These are phyloP conservation scores for Trichoderma sp. DNA, from an alignment of 2,329 filamentous ascomycete genomes.

Conservation along the genomic window DNA sequence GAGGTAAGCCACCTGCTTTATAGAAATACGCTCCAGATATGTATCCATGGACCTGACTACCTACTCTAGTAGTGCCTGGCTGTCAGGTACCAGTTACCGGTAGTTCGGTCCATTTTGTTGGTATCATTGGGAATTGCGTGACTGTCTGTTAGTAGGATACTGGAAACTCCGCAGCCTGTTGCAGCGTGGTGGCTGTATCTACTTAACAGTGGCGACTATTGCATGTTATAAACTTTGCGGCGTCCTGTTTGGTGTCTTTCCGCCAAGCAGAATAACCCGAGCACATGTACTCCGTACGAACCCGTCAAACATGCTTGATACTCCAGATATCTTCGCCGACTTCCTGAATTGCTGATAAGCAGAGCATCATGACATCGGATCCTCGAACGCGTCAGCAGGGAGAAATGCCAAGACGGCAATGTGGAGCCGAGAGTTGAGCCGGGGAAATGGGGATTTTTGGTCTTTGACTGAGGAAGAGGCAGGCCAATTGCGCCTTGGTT, in stretches of 20 bases:
- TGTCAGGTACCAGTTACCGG: not conserved
- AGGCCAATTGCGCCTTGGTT: not conserved
- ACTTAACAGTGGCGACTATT: not conserved
- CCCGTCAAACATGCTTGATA: not conserved
- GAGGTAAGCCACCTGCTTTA: not conserved
- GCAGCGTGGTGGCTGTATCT: not conserved
- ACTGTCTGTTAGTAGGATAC: not conserved
- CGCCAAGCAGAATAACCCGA: not conserved
- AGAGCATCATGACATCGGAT: not conserved
- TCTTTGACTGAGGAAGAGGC: not conserved
- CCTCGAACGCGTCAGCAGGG: slow-evolving; percentile 4
- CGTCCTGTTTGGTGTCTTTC: not conserved
- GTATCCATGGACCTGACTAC: not conserved
- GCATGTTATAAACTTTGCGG: not conserved
- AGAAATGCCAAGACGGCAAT: slow-evolving; percentile 9
- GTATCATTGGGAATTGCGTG: not conserved
- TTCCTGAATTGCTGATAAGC: not conserved
- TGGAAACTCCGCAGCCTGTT: not conserved
- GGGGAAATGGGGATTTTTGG: not conserved
- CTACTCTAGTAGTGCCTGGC: not conserved
- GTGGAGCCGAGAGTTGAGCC: not conserved
- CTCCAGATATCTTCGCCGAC: not conserved
- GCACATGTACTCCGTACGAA: not conserved
- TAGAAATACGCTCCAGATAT: not conserved
- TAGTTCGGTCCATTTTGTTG: not conserved